Conservation (phyloP, 2,329 filamentous ascomycete species). For the Diaporthe ilicicola region DNA sequence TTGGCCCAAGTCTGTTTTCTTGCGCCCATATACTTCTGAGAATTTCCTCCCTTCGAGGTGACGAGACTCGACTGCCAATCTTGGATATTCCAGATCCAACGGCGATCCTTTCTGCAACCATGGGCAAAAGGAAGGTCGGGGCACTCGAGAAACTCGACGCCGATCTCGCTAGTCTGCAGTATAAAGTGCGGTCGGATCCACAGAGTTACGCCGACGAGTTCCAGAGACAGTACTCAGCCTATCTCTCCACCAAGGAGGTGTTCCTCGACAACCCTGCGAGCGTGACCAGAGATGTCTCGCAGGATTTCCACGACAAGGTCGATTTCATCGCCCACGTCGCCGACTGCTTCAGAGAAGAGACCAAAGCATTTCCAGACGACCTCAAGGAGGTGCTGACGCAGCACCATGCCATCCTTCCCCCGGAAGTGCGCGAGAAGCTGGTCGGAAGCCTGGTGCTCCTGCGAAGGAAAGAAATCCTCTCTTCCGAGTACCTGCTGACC, state of each 20-base stretch:
- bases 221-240: conserved; percentile 86
- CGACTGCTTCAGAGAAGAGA: conserved; percentile 89
- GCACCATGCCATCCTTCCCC: conserved; percentile 84
- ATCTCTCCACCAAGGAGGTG: conserved; percentile 89
- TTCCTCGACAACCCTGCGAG: conserved; percentile 86
- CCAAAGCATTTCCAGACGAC: conserved; percentile 79
- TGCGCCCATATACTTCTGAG: background rate
- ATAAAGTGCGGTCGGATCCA: conserved; percentile 90
- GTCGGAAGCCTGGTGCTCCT: conserved; percentile 89
- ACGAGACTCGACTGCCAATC: background rate
- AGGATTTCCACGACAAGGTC: conserved; percentile 89
- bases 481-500: conserved; percentile 83
- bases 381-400: conserved; percentile 81
- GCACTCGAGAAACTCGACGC: conserved; percentile 96
- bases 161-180: conserved; percentile 87
- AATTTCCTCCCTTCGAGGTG: background rate
- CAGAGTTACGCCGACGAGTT: conserved; percentile 90
- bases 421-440: conserved; percentile 91
- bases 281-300: conserved; percentile 78
- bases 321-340: conserved; percentile 94
- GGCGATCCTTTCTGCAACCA: conserved; percentile 49
- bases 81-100: background rate
- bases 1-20: background rate
- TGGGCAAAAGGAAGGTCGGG: conserved; percentile 89
- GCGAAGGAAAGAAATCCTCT: conserved; percentile 89